Percentiles rank a stretch among this genome's conserved stretches.
Evolutionary conservation across 2,329 filamentous ascomycete species (phyloP).

Genomic region (Fusarium longipes): DNA sequence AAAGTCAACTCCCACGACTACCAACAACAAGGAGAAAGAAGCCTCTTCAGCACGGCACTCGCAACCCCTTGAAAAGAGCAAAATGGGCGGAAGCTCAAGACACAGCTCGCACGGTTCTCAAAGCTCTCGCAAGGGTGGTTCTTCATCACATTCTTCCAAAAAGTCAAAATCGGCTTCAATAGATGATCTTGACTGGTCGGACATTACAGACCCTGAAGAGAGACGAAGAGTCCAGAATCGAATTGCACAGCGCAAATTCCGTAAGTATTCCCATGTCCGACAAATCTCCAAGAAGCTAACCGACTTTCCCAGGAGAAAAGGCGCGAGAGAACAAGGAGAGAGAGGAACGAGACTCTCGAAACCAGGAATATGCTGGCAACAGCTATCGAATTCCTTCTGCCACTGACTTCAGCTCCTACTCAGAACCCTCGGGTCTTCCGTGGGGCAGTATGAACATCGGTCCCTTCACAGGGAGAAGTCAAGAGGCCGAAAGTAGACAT

Average conservation of each 20-base stretch:
- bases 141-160: slow-evolving; percentile 48
- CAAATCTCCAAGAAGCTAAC: background rate
- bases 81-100: slow-evolving; percentile 44
- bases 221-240: slow-evolving; percentile 80
- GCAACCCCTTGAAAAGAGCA: slow-evolving; percentile 18
- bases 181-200: slow-evolving; percentile 72
- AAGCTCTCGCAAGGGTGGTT: slow-evolving; percentile 46
- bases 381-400: slow-evolving; percentile 72
- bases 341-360: slow-evolving; percentile 70
- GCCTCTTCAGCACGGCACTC: slow-evolving; percentile 13
- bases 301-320: slow-evolving; percentile 69
- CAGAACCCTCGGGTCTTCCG: slow-evolving; percentile 71
- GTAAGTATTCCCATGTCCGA: slow-evolving; percentile 59
- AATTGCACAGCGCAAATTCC: slow-evolving; percentile 79
- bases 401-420: slow-evolving; percentile 63
- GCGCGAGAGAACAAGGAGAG: slow-evolving; percentile 74
- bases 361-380: slow-evolving; percentile 71
- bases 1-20: slow-evolving; percentile 24
- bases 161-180: slow-evolving; percentile 57
- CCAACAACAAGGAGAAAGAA: slow-evolving; percentile 34
- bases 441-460: slow-evolving; percentile 77
- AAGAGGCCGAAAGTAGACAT: slow-evolving; percentile 60
- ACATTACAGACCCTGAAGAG: slow-evolving; percentile 76
- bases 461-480: slow-evolving; percentile 62
- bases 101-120: slow-evolving; percentile 36